Percentiles rank a stretch among this genome's conserved stretches.
Evolutionary conservation across 208 protist genomes (phyloP).

Genomic region (Leishmania tarentolae): DNA sequence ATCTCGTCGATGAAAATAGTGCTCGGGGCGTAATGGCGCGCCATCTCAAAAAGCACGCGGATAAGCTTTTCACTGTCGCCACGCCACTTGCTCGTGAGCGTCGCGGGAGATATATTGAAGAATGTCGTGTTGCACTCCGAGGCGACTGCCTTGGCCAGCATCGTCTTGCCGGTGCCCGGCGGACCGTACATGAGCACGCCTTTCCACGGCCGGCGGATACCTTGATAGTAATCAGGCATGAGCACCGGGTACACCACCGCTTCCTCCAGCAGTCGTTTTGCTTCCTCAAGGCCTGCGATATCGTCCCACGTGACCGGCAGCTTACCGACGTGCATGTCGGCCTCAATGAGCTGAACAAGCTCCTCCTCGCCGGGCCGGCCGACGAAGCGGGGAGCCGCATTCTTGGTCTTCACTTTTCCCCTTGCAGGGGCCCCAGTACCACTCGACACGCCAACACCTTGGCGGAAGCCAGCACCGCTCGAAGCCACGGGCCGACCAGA

Average conservation of each 20-base stretch:
- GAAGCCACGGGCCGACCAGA: not conserved
- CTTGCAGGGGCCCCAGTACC: not conserved
- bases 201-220: constrained; percentile 92
- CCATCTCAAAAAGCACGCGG: constrained; percentile 93
- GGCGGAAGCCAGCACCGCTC: not conserved
- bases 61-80: constrained; percentile 96
- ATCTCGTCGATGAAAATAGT: constrained; percentile 97
- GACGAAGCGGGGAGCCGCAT: constrained; percentile 47
- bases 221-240: constrained; percentile 93
- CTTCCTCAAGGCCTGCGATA: constrained; percentile 89
- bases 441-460: not conserved
- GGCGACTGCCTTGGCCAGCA: constrained; percentile 94
- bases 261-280: constrained; percentile 92
- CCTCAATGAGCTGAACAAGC: constrained; percentile 82
- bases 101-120: constrained; percentile 94
- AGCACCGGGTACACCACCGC: constrained; percentile 93
- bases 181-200: constrained; percentile 93
- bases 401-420: constrained; percentile 18
- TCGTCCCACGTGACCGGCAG: constrained; percentile 84
- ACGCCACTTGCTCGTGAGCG: constrained; percentile 93
- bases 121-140: constrained; percentile 93
- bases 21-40: constrained; percentile 86
- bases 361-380: constrained; percentile 80
- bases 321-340: constrained; percentile 79
- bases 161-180: constrained; percentile 94